A percentile compares a stretch with the other conserved stretches of the same genome.
Evolutionary conservation across 441 rosid species (phyloP).

Genomic region (Brassica hybrid): DNA sequence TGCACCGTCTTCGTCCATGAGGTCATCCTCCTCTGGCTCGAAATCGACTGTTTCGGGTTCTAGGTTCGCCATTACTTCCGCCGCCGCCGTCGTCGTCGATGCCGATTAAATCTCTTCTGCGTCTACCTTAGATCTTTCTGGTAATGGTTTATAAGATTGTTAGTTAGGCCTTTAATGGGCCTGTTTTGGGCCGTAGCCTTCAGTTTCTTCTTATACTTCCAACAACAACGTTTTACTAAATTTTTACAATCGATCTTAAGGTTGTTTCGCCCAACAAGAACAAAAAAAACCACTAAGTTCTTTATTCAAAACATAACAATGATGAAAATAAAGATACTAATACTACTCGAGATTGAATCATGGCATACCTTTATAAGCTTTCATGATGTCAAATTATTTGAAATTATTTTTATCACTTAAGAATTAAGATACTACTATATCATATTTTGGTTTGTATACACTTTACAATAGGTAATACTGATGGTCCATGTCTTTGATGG

Average conservation of each 20-base stretch:
- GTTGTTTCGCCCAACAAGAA: too few relatives aligned
- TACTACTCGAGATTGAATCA: conserved; percentile 23
- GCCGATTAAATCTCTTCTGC: conserved; percentile 24
- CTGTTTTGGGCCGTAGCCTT: background rate
- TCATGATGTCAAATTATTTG: conserved; percentile 22
- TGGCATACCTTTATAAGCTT: conserved; percentile 22
- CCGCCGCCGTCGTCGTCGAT: conserved; percentile 20
- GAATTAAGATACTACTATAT: too few relatives aligned
- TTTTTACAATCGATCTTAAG: too few relatives aligned
- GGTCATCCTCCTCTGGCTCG: conserved; percentile 95
- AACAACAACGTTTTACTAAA: too few relatives aligned
- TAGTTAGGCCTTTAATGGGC: background rate
- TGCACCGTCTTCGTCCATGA: conserved; percentile 88
- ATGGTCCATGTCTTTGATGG: too few relatives aligned
- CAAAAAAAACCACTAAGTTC: too few relatives aligned
- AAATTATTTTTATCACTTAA: background rate
- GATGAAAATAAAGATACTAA: background rate
- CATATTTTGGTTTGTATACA: too few relatives aligned
- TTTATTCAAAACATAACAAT: too few relatives aligned
- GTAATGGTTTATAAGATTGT: background rate
- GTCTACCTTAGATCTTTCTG: background rate
- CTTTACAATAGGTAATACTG: too few relatives aligned
- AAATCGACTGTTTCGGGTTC: conserved; percentile 93
- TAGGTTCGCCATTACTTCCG: conserved; percentile 55
- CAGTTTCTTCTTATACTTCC: too few relatives aligned